These are phyloP conservation scores for Diaporthe ampelina DNA, from an alignment of 2,329 filamentous ascomycete genomes.

Conservation along the genomic window DNA sequence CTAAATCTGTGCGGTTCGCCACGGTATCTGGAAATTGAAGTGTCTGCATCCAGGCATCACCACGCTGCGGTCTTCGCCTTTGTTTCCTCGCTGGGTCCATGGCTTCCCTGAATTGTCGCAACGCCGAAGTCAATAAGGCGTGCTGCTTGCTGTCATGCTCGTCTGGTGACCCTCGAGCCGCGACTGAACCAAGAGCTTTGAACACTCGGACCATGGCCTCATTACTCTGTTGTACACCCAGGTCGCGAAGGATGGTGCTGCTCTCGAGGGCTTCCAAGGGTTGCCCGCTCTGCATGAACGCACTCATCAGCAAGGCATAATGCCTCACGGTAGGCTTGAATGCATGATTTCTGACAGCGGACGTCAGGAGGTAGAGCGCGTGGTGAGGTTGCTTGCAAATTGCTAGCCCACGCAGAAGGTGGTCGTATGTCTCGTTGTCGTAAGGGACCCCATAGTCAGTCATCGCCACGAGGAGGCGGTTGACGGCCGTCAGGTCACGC, in stretches of 20 bases:
- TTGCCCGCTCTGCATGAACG: conserved; percentile 62
- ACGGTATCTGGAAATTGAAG: conserved; percentile 41
- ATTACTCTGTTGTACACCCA: conserved; percentile 58
- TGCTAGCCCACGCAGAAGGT: conserved; percentile 64
- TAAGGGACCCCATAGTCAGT: conserved; percentile 60
- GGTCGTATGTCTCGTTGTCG: conserved; percentile 64
- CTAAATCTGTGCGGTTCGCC: conserved; percentile 54
- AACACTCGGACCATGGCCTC: conserved; percentile 59
- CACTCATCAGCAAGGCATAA: conserved; percentile 67
- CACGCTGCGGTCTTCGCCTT: neutral
- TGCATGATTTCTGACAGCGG: conserved; percentile 58
- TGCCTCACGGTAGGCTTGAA: conserved; percentile 64
- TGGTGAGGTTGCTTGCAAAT: conserved; percentile 63
- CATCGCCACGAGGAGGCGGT: conserved; percentile 65
- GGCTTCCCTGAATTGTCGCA: conserved; percentile 53
- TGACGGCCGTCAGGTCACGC: conserved; percentile 65
- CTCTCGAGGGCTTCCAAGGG: conserved; percentile 58
- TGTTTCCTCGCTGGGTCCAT: conserved; percentile 42
- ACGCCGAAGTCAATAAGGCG: conserved; percentile 51
- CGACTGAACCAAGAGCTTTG: conserved; percentile 53
- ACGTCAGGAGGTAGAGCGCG: conserved; percentile 63
- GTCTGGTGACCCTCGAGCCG: neutral
- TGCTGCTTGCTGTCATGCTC: conserved; percentile 37
- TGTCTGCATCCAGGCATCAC: conserved; percentile 45
- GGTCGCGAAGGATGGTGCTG: conserved; percentile 58